Evolutionary conservation across 495 filamentous ascomycete species (phyloP).

Genomic region (Pyronema domesticum): DNA sequence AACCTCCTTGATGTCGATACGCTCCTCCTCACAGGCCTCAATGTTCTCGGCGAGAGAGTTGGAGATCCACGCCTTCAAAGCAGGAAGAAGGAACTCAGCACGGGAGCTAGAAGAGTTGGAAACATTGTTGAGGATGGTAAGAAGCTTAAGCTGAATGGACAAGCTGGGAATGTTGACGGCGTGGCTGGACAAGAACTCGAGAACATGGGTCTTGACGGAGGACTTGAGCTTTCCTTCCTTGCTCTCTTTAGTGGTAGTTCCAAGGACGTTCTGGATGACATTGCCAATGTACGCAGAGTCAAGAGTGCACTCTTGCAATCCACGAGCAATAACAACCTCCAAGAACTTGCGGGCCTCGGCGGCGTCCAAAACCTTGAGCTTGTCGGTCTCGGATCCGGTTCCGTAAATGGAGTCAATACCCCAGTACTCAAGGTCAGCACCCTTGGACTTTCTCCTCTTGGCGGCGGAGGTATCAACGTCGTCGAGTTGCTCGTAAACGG

Average conservation of each 20-base stretch:
- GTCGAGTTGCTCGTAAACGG: constrained; percentile 21
- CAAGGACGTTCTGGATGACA: constrained; percentile 38
- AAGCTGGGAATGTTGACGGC: constrained; percentile 46
- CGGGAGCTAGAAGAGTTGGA: constrained; percentile 51
- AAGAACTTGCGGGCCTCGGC: constrained; percentile 43
- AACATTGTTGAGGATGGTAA: constrained; percentile 50
- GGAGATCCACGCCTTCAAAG: constrained; percentile 45
- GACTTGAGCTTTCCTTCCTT: constrained; percentile 41
- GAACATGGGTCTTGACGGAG: constrained; percentile 41
- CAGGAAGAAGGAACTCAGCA: constrained; percentile 49
- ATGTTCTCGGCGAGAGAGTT: constrained; percentile 25
- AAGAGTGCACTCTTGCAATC: constrained; percentile 64
- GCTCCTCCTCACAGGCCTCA: constrained; percentile 35
- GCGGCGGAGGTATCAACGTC: constrained; percentile 24
- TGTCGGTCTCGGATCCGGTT: constrained; percentile 30
- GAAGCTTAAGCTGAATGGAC: constrained; percentile 46
- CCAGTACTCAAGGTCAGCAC: constrained; percentile 28
- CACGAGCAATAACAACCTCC: constrained; percentile 43
- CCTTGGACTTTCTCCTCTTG: constrained; percentile 25
- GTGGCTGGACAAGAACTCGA: constrained; percentile 62
- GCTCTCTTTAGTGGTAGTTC: constrained; percentile 3
- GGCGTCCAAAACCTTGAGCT: constrained; percentile 40
- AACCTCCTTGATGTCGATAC: constrained; percentile 39
- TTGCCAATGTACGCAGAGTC: constrained; percentile 47
- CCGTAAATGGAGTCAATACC: constrained; percentile 42